A percentile compares a stretch with the other conserved stretches of the same genome.
These are phyloP conservation scores for Skeletonema menzelii DNA, from an alignment of 108 stramenopile species.

Conservation along the genomic window DNA sequence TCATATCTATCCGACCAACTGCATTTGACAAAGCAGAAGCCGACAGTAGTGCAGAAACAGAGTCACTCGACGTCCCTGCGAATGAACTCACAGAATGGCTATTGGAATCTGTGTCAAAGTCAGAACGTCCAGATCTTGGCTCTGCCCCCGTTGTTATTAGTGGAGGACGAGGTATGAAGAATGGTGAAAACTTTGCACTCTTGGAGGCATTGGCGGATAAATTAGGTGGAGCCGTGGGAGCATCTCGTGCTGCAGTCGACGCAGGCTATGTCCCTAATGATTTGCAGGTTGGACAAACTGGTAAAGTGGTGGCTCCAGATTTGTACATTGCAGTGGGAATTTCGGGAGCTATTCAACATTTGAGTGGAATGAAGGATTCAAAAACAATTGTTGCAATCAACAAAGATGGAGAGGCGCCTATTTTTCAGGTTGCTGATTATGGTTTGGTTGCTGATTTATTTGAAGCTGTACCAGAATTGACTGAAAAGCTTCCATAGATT, in stretches of 20 bases:
- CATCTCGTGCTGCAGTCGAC: slow-evolving; percentile 97
- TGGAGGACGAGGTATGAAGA: slow-evolving; percentile 97
- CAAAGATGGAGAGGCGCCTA: slow-evolving; percentile 99
- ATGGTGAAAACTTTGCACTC: slow-evolving; percentile 94
- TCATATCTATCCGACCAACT: slow-evolving; percentile 92
- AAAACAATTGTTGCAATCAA: slow-evolving; percentile 99
- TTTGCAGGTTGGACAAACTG: slow-evolving; percentile 98
- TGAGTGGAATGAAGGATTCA: slow-evolving; percentile 99
- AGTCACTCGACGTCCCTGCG: slow-evolving; percentile 56
- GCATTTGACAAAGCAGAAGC: slow-evolving; percentile 95
- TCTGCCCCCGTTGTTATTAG: slow-evolving; percentile 91
- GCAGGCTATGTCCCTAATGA: slow-evolving; percentile 99
- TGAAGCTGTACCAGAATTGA: slow-evolving; percentile 96
- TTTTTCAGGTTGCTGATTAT: slow-evolving; percentile 98
- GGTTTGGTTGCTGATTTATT: slow-evolving; percentile 96
- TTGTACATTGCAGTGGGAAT: slow-evolving; percentile 97
- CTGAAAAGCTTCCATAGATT: slow-evolving; percentile 64
- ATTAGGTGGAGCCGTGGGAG: slow-evolving; percentile 93
- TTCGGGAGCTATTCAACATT: slow-evolving; percentile 99
- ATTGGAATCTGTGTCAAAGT: slow-evolving; percentile 69
- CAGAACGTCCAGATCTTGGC: slow-evolving; percentile 94
- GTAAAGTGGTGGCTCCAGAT: slow-evolving; percentile 97
- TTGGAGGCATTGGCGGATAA: slow-evolving; percentile 96
- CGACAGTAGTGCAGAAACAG: slow-evolving; percentile 59
- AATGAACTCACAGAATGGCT: slow-evolving; percentile 70